Percentiles rank a stretch among this genome's conserved stretches.
Conservation (phyloP, 164 flowering plant genomes). For the Stephania yunnanensis region DNA sequence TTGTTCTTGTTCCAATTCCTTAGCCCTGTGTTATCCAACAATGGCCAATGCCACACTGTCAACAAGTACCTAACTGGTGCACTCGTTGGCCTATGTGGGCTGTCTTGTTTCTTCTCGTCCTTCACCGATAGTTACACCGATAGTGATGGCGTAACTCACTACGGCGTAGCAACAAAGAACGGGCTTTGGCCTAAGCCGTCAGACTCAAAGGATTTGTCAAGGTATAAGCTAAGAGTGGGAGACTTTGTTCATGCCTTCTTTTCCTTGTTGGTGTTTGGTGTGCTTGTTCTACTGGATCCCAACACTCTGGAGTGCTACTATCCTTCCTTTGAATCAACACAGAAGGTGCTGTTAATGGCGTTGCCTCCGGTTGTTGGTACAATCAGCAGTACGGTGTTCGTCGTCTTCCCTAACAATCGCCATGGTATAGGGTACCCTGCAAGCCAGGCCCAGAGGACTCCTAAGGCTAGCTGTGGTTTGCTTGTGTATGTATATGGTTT, state of each 20-base stretch:
- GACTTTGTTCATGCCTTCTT: conserved; percentile 75
- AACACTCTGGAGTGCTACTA: conserved; percentile 62
- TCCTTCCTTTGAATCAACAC: conserved; percentile 37
- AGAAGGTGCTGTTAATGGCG: conserved; percentile 45
- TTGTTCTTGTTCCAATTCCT: conserved; percentile 75
- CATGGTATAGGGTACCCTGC: conserved; percentile 79
- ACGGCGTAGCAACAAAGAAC: conserved; percentile 53
- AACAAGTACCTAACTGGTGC: conserved; percentile 52
- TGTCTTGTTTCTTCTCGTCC: conserved; percentile 54
- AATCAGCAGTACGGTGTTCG: conserved; percentile 41
- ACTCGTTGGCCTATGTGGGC: conserved; percentile 45
- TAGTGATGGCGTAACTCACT: conserved; percentile 41
- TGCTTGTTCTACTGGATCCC: conserved; percentile 45
- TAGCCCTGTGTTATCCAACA: conserved; percentile 68
- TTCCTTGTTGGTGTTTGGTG: conserved; percentile 29
- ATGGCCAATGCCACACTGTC: conserved; percentile 52
- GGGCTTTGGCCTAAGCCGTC: conserved; percentile 55
- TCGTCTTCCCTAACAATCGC: conserved; percentile 61
- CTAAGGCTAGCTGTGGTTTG: background rate
- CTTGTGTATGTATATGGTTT: background rate
- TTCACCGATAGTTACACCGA: conserved; percentile 78
- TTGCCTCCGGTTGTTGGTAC: conserved; percentile 70
- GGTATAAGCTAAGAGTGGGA: conserved; percentile 44
- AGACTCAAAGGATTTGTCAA: conserved; percentile 25
- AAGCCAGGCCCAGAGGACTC: conserved; percentile 8